Percentiles rank a stretch among this genome's conserved stretches.
Conservation (phyloP, 140 eudicot genomes). For the Anethum foeniculum region DNA sequence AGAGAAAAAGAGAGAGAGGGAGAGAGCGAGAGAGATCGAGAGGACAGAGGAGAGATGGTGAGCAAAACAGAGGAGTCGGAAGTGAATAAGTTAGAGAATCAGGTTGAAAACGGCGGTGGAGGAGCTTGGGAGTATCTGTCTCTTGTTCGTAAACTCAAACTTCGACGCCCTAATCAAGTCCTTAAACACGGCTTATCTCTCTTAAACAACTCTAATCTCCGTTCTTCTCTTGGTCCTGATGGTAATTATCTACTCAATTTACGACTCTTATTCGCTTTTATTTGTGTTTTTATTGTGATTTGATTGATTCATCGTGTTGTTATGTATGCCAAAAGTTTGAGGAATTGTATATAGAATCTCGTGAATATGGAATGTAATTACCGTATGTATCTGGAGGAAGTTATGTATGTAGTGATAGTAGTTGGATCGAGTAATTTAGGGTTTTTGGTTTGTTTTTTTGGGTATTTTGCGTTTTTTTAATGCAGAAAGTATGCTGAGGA, state of each 20-base stretch:
- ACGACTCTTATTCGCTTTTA: neutral
- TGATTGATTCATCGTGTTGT: neutral
- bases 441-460: too few relatives aligned
- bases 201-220: slow-evolving; percentile 59
- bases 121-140: slow-evolving; percentile 91
- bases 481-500: too few relatives aligned
- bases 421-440: too few relatives aligned
- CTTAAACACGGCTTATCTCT: slow-evolving; percentile 63
- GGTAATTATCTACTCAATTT: slow-evolving; percentile 26
- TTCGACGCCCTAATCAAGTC: slow-evolving; percentile 82
- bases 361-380: too few relatives aligned
- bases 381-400: too few relatives aligned
- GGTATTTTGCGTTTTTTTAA: too few relatives aligned
- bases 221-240: slow-evolving; percentile 76
- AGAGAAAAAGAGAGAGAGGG: too few relatives aligned
- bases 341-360: too few relatives aligned
- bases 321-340: too few relatives aligned
- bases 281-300: neutral
- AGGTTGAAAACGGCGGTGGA: slow-evolving; percentile 84
- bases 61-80: slow-evolving; percentile 63
- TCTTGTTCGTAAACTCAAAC: slow-evolving; percentile 81
- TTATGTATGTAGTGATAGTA: too few relatives aligned
- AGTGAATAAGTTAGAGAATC: slow-evolving; percentile 62
- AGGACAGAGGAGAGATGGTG: slow-evolving; percentile 37
- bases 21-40: too few relatives aligned